phyloP scores from a whole-genome alignment of 1,284 basidiomycete species.

The Athelia sp. region DNA sequence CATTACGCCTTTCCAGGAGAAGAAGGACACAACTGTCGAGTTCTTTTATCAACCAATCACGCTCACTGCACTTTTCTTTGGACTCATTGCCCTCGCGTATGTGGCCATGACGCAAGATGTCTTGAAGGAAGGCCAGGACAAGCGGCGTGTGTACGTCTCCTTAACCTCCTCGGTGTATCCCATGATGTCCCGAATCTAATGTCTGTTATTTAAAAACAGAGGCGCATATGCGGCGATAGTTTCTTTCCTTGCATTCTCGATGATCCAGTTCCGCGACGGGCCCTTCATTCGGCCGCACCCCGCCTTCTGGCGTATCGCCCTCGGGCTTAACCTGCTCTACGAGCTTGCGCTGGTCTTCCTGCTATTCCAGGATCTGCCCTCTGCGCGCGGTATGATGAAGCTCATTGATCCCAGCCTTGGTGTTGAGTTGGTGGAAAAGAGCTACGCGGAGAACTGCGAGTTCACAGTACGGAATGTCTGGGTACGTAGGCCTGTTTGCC shows the following conservation, averaged over 20 bases:
- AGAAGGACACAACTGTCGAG: slow-evolving; percentile 51
- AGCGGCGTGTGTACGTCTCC: slow-evolving; percentile 63
- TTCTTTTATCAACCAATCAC: slow-evolving; percentile 83
- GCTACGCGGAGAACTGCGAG: slow-evolving; percentile 74
- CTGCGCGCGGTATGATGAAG: slow-evolving; percentile 75
- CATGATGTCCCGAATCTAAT: too few species aligned
- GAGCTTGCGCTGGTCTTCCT: slow-evolving; percentile 77
- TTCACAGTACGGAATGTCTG: slow-evolving; percentile 61
- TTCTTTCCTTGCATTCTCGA: slow-evolving; percentile 75
- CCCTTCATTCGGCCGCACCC: slow-evolving; percentile 74
- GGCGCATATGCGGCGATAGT: slow-evolving; percentile 67
- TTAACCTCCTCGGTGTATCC: slow-evolving; percentile 5
- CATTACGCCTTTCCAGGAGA: slow-evolving; percentile 77
- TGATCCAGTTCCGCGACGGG: slow-evolving; percentile 83
- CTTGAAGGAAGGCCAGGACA: slow-evolving; percentile 73
- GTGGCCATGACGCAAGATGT: slow-evolving; percentile 76
- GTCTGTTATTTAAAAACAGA: slow-evolving; percentile 34
- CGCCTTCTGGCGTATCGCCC: slow-evolving; percentile 69
- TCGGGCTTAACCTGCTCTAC: slow-evolving; percentile 78
- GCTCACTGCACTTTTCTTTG: slow-evolving; percentile 60
- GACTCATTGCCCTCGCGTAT: slow-evolving; percentile 66
- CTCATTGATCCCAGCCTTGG: slow-evolving; percentile 68
- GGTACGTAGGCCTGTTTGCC: slow-evolving; percentile 43
- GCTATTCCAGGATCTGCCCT: slow-evolving; percentile 75
- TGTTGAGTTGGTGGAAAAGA: slow-evolving; percentile 74